These are phyloP conservation scores for Coniochaeta prunicola DNA, from an alignment of 2,329 filamentous ascomycete species.

Conservation along the genomic window DNA sequence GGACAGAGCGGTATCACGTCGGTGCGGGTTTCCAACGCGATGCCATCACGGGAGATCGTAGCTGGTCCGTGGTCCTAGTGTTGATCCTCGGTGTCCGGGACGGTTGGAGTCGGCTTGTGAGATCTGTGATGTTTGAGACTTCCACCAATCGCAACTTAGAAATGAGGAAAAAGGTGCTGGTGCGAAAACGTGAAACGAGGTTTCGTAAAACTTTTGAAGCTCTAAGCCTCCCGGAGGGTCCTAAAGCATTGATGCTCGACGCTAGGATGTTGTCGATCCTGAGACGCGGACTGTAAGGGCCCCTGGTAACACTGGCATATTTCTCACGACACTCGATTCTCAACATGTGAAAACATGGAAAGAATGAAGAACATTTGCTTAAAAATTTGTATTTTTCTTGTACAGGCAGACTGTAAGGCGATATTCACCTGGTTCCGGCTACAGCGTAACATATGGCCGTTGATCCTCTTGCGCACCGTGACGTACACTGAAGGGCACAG, in stretches of 20 bases:
- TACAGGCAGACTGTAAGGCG: neutral
- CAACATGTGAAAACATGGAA: neutral
- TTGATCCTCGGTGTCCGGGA: neutral
- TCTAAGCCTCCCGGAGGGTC: neutral
- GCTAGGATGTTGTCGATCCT: constrained; percentile 4
- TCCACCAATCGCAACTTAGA: neutral
- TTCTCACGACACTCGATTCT: neutral
- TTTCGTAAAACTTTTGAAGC: neutral
- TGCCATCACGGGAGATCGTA: neutral
- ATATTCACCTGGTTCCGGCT: neutral
- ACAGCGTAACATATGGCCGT: too few relatives aligned
- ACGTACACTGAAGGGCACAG: too few relatives aligned
- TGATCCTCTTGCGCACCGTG: too few relatives aligned
- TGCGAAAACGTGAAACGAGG: neutral
- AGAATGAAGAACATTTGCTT: neutral
- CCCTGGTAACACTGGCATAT: neutral
- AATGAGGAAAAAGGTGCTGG: neutral
- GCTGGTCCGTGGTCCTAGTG: neutral
- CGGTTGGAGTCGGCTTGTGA: neutral
- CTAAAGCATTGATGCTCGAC: neutral
- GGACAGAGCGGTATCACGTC: too few relatives aligned
- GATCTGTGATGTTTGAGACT: constrained; percentile 1
- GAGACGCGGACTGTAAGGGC: neutral
- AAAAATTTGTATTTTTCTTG: neutral
- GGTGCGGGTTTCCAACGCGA: neutral